Percentiles rank a stretch among this genome's conserved stretches.
phyloP scores from a whole-genome alignment of 176 grass and related monocot species.

The Aechmea fasciata region DNA sequence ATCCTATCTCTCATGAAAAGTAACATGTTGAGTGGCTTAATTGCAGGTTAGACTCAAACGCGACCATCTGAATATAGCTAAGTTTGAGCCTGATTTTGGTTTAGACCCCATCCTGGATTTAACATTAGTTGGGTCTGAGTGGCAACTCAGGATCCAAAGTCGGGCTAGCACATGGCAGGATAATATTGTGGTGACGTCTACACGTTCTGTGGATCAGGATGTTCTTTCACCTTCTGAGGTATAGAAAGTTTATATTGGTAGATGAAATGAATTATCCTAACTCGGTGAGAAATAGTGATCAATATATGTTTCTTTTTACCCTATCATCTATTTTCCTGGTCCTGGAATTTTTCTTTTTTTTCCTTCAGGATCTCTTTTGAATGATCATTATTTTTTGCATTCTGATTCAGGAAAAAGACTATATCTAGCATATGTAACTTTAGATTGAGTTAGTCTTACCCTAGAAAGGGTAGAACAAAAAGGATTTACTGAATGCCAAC shows the following conservation, averaged over 20 bases:
- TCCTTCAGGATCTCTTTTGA: too few species aligned
- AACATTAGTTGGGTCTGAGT: constrained; percentile 86
- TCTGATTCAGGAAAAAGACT: too few species aligned
- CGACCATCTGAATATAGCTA: constrained; percentile 87
- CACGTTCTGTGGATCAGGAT: constrained; percentile 86
- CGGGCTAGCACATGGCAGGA: constrained; percentile 97
- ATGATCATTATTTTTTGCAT: too few species aligned
- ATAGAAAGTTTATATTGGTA: constrained; percentile 6
- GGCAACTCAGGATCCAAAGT: constrained; percentile 97
- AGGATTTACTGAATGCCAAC: background rate
- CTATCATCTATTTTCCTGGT: too few species aligned
- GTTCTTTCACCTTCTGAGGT: constrained; percentile 90
- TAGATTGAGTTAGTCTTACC: too few species aligned
- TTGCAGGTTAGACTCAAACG: constrained; percentile 88
- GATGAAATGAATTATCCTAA: background rate
- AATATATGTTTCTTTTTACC: too few species aligned
- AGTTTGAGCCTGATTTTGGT: constrained; percentile 99
- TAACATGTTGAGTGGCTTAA: constrained; percentile 16
- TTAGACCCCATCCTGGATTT: constrained; percentile 93
- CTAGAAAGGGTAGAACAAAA: too few species aligned
- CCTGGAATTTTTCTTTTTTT: too few species aligned
- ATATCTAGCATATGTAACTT: too few species aligned
- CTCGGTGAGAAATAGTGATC: too few species aligned
- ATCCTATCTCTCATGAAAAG: background rate
- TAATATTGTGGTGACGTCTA: constrained; percentile 82